Conservation (phyloP, 2,329 filamentous ascomycete species). For the Cytospora piceae region DNA sequence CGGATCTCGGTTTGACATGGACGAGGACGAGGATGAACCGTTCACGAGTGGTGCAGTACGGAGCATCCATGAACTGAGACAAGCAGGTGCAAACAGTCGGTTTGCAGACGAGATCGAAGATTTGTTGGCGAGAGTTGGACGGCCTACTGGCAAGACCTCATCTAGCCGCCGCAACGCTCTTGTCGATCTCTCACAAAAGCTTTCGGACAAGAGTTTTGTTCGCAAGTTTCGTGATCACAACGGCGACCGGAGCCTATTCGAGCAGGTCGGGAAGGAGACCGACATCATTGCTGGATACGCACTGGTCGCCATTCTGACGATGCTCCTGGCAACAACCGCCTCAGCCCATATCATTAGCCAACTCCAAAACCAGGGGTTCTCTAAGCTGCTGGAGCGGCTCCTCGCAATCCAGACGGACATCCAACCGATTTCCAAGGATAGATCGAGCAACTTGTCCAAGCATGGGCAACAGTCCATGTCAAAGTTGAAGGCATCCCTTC, state of each 20-base stretch:
- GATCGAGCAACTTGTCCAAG: conserved; percentile 70
- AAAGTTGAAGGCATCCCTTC: conserved; percentile 57
- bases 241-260: conserved; percentile 70
- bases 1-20: conserved; percentile 40
- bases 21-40: conserved; percentile 48
- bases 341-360: conserved; percentile 63
- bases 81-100: conserved; percentile 68
- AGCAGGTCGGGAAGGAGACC: conserved; percentile 60
- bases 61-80: conserved; percentile 67
- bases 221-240: conserved; percentile 75
- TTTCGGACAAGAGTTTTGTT: conserved; percentile 65
- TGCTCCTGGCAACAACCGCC: conserved; percentile 63
- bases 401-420: conserved; percentile 61
- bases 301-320: conserved; percentile 65
- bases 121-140: conserved; percentile 62
- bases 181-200: conserved; percentile 62
- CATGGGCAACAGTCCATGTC: conserved; percentile 60
- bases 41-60: conserved; percentile 56
- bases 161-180: conserved; percentile 62
- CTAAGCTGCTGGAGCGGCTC: conserved; percentile 58
- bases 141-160: conserved; percentile 48
- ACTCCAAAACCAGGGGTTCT: conserved; percentile 57
- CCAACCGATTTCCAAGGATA: conserved; percentile 62
- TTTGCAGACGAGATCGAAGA: conserved; percentile 70
- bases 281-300: conserved; percentile 67